Evolutionary conservation across 768 basidiomycete genomes (phyloP), one percentile per base, ranked within the genome.

Genomic region (Antrodiella citrinella): DNA sequence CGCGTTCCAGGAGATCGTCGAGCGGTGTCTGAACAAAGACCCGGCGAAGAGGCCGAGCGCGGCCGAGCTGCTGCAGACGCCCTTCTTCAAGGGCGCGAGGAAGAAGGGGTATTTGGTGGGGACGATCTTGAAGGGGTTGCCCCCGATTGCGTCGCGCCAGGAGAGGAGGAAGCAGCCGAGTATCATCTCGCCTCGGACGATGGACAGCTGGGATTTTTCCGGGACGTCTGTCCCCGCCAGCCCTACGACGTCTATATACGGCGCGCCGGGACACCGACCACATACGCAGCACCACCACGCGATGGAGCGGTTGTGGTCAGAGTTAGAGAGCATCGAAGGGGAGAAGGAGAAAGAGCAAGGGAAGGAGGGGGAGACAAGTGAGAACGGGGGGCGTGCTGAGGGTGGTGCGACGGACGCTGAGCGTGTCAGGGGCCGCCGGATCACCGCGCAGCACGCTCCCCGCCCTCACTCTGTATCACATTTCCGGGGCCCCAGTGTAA

Each of bases 161-260:
- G 87, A 91, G 65, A 80, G 86, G 11, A 65, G 62, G 35, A 57
- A 59, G 57, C 58, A 76, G 75, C 41, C 71, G 63, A 45, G 62
- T 66, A 11, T 71, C 67, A 11, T 71, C 38, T 62, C 59, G 5
- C 72, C 69, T 41, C 70, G 69, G 42, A 83, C 86, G 9, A 66
- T 83, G 49, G 88, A 86, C 49, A 89, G 88, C 2, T 91, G 88
- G 88, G 87, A 91, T 61, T 91, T 91, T 63, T 62, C 74, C 20
- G 69, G 77, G 0, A 77, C 75, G 9, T 51, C 69, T 66, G 10
- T 62, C 56, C 26, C 64, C 21, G 61, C 26, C 54, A 63, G 26
- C 46, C 64, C 47, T 51, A 57, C 42, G 63, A 66, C 57, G 52
- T 60, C 52, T 45, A 57, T 58, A 51, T 58, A 54, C 52, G 43